phyloP scores from a whole-genome alignment of 73 alveolate genomes.

The Stentor coeruleus region DNA sequence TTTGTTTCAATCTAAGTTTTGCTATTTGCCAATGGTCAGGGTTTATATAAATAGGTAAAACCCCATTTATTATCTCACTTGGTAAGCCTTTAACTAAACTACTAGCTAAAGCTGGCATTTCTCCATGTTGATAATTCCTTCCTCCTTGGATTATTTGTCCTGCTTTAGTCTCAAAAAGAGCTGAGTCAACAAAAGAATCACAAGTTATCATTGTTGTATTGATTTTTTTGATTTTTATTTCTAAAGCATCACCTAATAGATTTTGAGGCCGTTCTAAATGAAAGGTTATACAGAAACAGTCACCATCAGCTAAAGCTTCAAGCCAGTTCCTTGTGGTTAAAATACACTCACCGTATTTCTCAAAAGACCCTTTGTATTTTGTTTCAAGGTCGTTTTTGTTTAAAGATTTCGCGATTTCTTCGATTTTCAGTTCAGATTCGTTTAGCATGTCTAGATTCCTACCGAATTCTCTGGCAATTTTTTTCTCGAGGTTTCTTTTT shows the following conservation, averaged over 20 bases:
- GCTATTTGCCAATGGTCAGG: slow-evolving; percentile 27
- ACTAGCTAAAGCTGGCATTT: neutral
- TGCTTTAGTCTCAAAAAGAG: slow-evolving; percentile 19
- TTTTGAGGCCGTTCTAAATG: slow-evolving; percentile 17
- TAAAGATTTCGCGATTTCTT: neutral
- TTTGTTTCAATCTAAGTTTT: neutral
- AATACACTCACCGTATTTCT: slow-evolving; percentile 24
- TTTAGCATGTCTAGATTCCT: slow-evolving; percentile 13
- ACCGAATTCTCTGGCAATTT: slow-evolving; percentile 18
- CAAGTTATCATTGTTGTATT: slow-evolving; percentile 8
- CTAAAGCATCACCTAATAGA: slow-evolving; percentile 15
- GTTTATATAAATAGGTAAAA: slow-evolving; percentile 2
- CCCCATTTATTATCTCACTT: slow-evolving; percentile 15
- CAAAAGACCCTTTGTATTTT: slow-evolving; percentile 8
- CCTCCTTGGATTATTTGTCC: slow-evolving; percentile 17
- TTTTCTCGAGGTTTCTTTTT: slow-evolving; percentile 20
- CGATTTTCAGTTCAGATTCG: neutral
- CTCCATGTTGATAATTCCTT: slow-evolving; percentile 22
- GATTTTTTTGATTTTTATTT: slow-evolving; percentile 16
- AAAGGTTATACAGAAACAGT: slow-evolving; percentile 19
- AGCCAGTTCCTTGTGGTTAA: slow-evolving; percentile 26
- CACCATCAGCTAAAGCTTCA: slow-evolving; percentile 15
- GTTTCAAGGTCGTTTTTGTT: slow-evolving; percentile 9
- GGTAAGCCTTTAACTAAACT: slow-evolving; percentile 13
- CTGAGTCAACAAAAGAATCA: slow-evolving; percentile 24